phyloP scores from a whole-genome alignment of 495 filamentous ascomycete species.

The Hypoxylon lenormandii region DNA sequence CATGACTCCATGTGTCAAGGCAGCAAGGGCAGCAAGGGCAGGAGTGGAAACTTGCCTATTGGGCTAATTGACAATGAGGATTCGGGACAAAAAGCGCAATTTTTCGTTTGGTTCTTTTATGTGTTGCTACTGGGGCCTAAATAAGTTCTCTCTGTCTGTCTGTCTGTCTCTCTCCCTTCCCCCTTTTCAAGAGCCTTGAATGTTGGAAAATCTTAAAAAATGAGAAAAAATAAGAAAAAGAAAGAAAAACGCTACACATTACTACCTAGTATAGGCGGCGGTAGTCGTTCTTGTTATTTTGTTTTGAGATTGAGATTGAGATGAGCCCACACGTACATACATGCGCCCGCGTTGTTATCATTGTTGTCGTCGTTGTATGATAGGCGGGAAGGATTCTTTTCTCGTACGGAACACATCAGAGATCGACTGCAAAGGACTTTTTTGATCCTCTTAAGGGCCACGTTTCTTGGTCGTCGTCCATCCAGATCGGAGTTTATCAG shows the following conservation, averaged over 20 bases:
- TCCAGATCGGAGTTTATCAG: constrained; percentile 31
- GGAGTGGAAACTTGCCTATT: constrained; percentile 36
- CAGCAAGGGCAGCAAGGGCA: no score
- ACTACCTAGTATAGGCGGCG: neutral
- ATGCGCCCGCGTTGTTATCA: neutral
- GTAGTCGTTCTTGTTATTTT: no score
- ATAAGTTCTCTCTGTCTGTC: no score
- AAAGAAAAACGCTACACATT: no score
- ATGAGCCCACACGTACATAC: neutral
- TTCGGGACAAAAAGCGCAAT: neutral
- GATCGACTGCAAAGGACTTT: constrained; percentile 31
- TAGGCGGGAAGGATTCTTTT: constrained; percentile 39
- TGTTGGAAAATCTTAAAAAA: no score
- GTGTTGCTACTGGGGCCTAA: neutral
- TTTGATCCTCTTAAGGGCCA: constrained; percentile 16
- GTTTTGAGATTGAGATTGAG: no score
- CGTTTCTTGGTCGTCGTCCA: constrained; percentile 20
- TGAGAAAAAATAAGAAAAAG: no score
- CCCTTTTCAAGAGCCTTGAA: no score
- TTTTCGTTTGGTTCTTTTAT: neutral
- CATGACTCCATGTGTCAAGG: constrained; percentile 23
- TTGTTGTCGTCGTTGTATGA: no score
- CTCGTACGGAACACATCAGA: constrained; percentile 10
- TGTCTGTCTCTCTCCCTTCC: neutral
- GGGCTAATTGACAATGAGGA: constrained; percentile 6